These are phyloP conservation scores for Podospora bellae-mahoneyi DNA, from an alignment of 495 filamentous ascomycete genomes.

Conservation along the genomic window DNA sequence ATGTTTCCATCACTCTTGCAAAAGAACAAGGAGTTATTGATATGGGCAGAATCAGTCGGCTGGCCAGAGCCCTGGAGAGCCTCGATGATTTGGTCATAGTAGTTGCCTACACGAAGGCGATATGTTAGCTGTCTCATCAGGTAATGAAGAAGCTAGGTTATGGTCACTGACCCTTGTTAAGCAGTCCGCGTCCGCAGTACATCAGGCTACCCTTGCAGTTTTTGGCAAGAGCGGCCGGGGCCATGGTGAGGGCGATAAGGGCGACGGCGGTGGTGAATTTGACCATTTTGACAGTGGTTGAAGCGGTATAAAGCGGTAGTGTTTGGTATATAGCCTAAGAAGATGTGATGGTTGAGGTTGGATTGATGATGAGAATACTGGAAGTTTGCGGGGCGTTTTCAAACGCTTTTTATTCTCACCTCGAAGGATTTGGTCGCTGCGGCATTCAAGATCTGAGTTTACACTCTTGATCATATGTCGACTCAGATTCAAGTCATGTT, in stretches of 20 bases:
- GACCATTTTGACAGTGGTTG: background rate
- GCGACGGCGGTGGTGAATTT: background rate
- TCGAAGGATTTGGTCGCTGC: background rate
- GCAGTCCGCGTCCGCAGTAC: constrained; percentile 6
- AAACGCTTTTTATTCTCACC: background rate
- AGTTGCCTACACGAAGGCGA: background rate
- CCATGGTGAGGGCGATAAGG: background rate
- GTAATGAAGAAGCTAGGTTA: background rate
- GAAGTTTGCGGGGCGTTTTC: background rate
- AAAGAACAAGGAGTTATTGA: constrained; percentile 1
- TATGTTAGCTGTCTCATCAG: background rate
- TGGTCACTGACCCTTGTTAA: constrained; percentile 4
- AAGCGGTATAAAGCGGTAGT: background rate
- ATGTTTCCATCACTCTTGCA: constrained; percentile 4
- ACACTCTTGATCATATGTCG: background rate
- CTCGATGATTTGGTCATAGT: constrained; percentile 8
- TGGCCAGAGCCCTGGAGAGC: constrained; percentile 2
- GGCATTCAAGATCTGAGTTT: background rate
- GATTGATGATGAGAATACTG: background rate
- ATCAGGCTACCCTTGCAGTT: background rate
- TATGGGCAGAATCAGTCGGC: background rate
- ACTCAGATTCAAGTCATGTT: background rate
- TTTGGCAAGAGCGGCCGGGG: background rate
- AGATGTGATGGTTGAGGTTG: background rate
- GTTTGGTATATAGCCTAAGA: background rate